phyloP scores from a whole-genome alignment of 768 basidiomycete species.

The Mycena vulgaris region DNA sequence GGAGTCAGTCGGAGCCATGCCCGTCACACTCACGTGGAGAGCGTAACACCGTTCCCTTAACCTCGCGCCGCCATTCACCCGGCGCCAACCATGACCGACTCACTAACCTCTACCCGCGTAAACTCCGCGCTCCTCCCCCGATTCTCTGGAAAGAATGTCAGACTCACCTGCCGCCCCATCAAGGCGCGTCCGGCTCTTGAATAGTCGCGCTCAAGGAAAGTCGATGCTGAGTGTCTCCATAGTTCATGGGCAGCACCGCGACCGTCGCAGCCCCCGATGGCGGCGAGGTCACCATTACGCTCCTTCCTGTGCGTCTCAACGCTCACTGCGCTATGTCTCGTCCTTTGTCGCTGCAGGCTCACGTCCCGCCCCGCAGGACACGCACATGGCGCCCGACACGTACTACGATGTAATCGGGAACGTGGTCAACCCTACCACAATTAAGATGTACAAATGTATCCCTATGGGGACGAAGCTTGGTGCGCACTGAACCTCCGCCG shows the following conservation, averaged over 20 bases:
- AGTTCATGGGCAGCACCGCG: constrained; percentile 63
- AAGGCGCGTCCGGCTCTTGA: constrained; percentile 54
- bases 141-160: constrained; percentile 69
- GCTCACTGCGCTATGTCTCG: not conserved
- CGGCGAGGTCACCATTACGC: constrained; percentile 67
- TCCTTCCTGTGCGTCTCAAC: constrained; percentile 55
- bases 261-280: constrained; percentile 80
- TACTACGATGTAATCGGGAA: constrained; percentile 80
- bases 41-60: not conserved
- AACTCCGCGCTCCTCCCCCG: constrained; percentile 72
- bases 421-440: constrained; percentile 66
- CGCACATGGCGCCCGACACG: constrained; percentile 60
- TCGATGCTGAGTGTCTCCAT: constrained; percentile 16
- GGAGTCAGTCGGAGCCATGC: no score
- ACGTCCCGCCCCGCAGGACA: constrained; percentile 49
- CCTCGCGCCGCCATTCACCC: not conserved
- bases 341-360: not conserved
- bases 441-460: constrained; percentile 70
- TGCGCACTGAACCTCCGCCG: constrained; percentile 48
- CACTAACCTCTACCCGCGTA: constrained; percentile 63
- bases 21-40: no score
- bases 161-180: constrained; percentile 74
- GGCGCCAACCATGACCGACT: constrained; percentile 19
- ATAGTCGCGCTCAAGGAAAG: not conserved
- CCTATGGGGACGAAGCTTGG: constrained; percentile 76